phyloP scores from a whole-genome alignment of 441 rosid species.

The Arabidopsis hybrid region DNA sequence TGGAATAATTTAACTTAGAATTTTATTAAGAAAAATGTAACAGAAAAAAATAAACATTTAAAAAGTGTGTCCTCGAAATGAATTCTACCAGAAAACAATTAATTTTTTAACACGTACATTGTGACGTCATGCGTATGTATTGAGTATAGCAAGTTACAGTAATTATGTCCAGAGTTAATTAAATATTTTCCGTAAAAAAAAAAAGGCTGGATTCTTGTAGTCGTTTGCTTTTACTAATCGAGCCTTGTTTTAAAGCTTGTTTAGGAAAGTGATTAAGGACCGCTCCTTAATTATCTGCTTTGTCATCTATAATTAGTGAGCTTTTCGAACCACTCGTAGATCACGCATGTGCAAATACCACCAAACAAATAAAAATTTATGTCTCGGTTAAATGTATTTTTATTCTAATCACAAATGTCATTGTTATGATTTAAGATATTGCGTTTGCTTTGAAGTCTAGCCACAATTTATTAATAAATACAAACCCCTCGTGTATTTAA shows the following conservation, averaged over 20 bases:
- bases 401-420: conserved; percentile 25
- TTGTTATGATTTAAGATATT: conserved; percentile 31
- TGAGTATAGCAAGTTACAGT: background rate
- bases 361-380: conserved; percentile 1
- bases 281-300: conserved; percentile 41
- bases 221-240: conserved; percentile 28
- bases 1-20: too few species aligned
- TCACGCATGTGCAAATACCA: conserved; percentile 23
- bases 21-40: background rate
- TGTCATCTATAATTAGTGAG: conserved; percentile 24
- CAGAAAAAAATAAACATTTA: background rate
- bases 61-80: background rate
- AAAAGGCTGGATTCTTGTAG: conserved; percentile 21
- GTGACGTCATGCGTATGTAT: conserved; percentile 30
- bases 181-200: background rate
- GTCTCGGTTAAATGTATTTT: conserved; percentile 37
- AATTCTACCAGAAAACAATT: background rate
- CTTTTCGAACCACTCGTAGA: conserved; percentile 30
- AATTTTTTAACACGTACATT: background rate
- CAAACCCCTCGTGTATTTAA: background rate
- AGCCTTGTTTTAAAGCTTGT: conserved; percentile 32
- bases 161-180: background rate
- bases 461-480: background rate
- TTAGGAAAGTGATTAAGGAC: conserved; percentile 42
- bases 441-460: conserved; percentile 17